Conservation (phyloP, 2,329 filamentous ascomycete species). For the Fusarium tanahbumbuense region DNA sequence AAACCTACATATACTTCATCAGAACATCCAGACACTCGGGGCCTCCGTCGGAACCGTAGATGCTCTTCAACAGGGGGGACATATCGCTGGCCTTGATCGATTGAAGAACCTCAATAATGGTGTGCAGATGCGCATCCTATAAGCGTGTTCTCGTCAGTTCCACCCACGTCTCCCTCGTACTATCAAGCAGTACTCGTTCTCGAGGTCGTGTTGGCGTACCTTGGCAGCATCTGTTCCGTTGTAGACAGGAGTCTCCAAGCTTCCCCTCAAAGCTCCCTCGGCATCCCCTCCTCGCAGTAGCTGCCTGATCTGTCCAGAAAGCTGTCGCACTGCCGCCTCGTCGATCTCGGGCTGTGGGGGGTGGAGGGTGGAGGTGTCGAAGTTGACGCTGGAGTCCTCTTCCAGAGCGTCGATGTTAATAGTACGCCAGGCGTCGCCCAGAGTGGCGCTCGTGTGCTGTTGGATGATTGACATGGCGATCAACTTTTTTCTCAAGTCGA, state of each 20-base stretch:
- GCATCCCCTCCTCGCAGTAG: conserved; percentile 86
- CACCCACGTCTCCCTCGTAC: neutral
- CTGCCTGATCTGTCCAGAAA: conserved; percentile 86
- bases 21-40: conserved; percentile 89
- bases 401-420: conserved; percentile 95
- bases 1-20: conserved; percentile 94
- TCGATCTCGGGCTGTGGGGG: conserved; percentile 79
- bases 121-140: conserved; percentile 87
- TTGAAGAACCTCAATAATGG: conserved; percentile 92
- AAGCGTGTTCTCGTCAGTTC: conserved; percentile 2
- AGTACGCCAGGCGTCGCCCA: conserved; percentile 79
- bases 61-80: conserved; percentile 84
- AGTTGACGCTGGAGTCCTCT: conserved; percentile 91
- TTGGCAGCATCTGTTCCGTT: conserved; percentile 68
- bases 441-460: conserved; percentile 69
- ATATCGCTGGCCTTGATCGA: conserved; percentile 97
- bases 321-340: conserved; percentile 80
- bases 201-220: conserved; percentile 52
- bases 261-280: conserved; percentile 86
- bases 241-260: conserved; percentile 87
- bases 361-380: conserved; percentile 85
- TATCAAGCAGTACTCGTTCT: neutral
- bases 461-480: conserved; percentile 73
- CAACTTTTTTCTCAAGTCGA: neutral
- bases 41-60: conserved; percentile 83